Percentiles rank a stretch among this genome's conserved stretches.
phyloP scores from a whole-genome alignment of 2,329 filamentous ascomycete species.

The Nigrospora sphaerica region DNA sequence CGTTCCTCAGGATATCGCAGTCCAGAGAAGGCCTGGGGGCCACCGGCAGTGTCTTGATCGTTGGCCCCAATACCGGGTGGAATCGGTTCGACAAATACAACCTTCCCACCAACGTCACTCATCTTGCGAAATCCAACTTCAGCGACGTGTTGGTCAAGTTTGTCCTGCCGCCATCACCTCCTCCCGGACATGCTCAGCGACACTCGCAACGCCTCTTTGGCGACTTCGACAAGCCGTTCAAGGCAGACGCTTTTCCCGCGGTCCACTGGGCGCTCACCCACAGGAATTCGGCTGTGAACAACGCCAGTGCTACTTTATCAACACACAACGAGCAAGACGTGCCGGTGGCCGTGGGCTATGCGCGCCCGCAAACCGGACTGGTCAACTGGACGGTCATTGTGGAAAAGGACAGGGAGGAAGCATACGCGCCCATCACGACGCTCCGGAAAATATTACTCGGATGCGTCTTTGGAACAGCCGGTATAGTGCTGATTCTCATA shows the following conservation, averaged over 20 bases:
- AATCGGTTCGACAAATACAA: constrained; percentile 52
- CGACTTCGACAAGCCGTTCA: constrained; percentile 45
- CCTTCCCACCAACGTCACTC: constrained; percentile 40
- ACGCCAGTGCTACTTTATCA: constrained; percentile 60
- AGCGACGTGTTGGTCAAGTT: constrained; percentile 45
- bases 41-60: constrained; percentile 62
- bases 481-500: constrained; percentile 62
- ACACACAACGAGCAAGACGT: constrained; percentile 66
- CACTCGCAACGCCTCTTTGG: constrained; percentile 37
- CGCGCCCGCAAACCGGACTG: constrained; percentile 57
- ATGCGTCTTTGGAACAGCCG: constrained; percentile 79
- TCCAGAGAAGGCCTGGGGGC: constrained; percentile 64
- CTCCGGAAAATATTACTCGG: constrained; percentile 75
- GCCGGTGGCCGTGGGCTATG: constrained; percentile 73
- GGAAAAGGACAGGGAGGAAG: constrained; percentile 68
- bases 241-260: constrained; percentile 54
- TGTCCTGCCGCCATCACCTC: constrained; percentile 47
- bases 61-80: constrained; percentile 59
- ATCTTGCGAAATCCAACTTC: constrained; percentile 27
- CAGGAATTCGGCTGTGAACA: constrained; percentile 46
- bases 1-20: constrained; percentile 54
- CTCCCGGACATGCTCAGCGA: constrained; percentile 33
- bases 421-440: constrained; percentile 66
- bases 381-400: constrained; percentile 80
- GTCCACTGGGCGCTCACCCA: constrained; percentile 52